Base-by-base conservation (phyloP, 331 rosid genomes). In the Saraca asoca region DNA sequence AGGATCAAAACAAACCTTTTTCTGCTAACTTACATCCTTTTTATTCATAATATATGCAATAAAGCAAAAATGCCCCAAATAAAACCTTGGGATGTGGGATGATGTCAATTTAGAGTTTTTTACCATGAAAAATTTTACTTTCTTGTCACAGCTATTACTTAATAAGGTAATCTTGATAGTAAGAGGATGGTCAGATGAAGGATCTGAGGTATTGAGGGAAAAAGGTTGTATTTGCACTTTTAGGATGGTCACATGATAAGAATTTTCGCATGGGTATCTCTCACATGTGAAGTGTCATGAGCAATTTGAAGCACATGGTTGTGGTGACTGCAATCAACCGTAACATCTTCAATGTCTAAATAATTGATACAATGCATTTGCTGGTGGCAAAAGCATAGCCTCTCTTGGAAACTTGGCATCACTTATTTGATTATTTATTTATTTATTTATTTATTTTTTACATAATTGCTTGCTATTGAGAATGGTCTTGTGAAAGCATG, bases 381-480 rank as follows among this genome's bases (percentile, higher is more conserved):
- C 33, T 18, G 18, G 46, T 2, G 43, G 53, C 5, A 16, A 53
- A 73, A 50, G 5, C 14, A 8, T 7, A 39, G n/a, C 50, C 4
- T 62, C 39, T 15, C 13, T 58, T 50, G 37, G 33, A 29, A 44
- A 8, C 41, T 37, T 37, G 31, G 0, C 41, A 5, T 9, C 45
- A 0, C 5, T 20, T 55, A 7, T 49, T 16, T 38, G 5, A 43
- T 20, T 45, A 65, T 12, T 29, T 38, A 55, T 41, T 44, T 59
- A 43, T 51, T 43, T 42, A 7, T 45, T 17, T 4, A 5, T 41
- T 61, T 49, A 11, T 12, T n/a, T n/a, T n/a, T n/a, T n/a, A n/a
- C n/a, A 17, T 68, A 68, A 53, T 49, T 53, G 35, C 65, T 18
- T 52, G 20, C 45, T 53, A 62, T 12, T 7, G 69, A 37, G 31